Evolutionary conservation across 2,329 filamentous ascomycete species (phyloP).

Genomic region (Pezicula radicicola): DNA sequence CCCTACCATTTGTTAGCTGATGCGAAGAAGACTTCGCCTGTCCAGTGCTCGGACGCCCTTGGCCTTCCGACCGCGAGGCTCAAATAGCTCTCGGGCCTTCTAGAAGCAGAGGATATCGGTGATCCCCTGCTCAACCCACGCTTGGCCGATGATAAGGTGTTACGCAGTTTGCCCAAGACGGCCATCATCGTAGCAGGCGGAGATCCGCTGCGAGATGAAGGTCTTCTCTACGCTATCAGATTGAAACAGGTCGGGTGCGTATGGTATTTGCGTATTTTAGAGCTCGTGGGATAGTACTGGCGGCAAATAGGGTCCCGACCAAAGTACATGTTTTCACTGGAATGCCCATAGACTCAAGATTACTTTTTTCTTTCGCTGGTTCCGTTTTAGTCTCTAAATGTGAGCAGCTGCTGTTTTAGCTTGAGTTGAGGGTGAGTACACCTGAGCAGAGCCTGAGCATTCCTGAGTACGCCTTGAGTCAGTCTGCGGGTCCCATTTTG

Average conservation of each 20-base stretch:
- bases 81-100: not conserved
- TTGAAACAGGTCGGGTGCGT: conserved; percentile 41
- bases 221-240: conserved; percentile 40
- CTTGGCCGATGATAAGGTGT: conserved; percentile 32
- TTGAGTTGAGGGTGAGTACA: too few species aligned
- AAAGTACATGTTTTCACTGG: conserved; percentile 46
- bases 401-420: too few species aligned
- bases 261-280: not conserved
- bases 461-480: too few species aligned
- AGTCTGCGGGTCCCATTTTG: too few species aligned
- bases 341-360: too few species aligned
- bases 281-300: not conserved
- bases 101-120: not conserved
- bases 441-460: too few species aligned
- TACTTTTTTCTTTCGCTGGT: too few species aligned
- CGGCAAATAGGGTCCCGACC: conserved; percentile 40
- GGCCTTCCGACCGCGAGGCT: too few species aligned
- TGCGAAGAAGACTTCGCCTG: not conserved
- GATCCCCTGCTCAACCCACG: not conserved
- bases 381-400: too few species aligned
- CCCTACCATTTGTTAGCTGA: not conserved
- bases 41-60: not conserved
- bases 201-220: conserved; percentile 47
- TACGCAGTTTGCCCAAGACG: conserved; percentile 37
- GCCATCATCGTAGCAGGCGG: conserved; percentile 42